phyloP scores from a whole-genome alignment of 2,329 filamentous ascomycete genomes.

The Penicillium concentricum region DNA sequence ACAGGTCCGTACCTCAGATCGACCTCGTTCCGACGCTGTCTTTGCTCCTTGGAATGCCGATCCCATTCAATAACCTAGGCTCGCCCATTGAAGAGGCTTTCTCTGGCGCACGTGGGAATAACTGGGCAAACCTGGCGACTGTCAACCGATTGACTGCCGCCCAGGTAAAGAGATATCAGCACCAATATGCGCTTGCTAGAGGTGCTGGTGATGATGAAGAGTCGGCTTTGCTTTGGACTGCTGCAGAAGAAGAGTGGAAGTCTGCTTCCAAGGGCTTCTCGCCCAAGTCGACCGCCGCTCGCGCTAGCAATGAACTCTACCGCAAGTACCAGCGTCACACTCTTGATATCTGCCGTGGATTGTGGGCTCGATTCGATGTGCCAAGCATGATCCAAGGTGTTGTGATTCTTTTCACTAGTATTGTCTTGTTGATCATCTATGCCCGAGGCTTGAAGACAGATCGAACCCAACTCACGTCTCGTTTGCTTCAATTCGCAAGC shows the following conservation, averaged over 20 bases:
- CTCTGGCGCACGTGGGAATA: constrained; percentile 63
- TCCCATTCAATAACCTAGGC: constrained; percentile 95
- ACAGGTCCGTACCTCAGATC: constrained; percentile 75
- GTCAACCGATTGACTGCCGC: constrained; percentile 77
- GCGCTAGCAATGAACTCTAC: constrained; percentile 58
- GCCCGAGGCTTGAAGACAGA: constrained; percentile 58
- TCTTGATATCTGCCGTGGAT: constrained; percentile 71
- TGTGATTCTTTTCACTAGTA: constrained; percentile 63
- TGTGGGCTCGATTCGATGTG: constrained; percentile 93
- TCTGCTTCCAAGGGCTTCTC: constrained; percentile 43
- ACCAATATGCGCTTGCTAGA: constrained; percentile 72
- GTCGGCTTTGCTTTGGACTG: constrained; percentile 59
- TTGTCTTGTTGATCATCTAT: constrained; percentile 71
- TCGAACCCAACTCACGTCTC: constrained; percentile 53
- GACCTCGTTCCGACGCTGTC: constrained; percentile 92
- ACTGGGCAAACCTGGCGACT: constrained; percentile 73
- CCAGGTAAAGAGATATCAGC: constrained; percentile 86
- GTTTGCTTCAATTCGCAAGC: constrained; percentile 52
- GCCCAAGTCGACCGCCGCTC: constrained; percentile 39
- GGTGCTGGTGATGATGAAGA: constrained; percentile 63
- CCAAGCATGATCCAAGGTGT: constrained; percentile 82
- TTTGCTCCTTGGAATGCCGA: constrained; percentile 82
- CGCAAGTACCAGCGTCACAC: constrained; percentile 74
- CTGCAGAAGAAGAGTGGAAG: constrained; percentile 57
- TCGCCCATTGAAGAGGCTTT: constrained; percentile 94